A percentile compares a stretch with the other conserved stretches of the same genome.
phyloP scores from a whole-genome alignment of 2,329 filamentous ascomycete genomes.

The Lecanoromycetidae sp. region DNA sequence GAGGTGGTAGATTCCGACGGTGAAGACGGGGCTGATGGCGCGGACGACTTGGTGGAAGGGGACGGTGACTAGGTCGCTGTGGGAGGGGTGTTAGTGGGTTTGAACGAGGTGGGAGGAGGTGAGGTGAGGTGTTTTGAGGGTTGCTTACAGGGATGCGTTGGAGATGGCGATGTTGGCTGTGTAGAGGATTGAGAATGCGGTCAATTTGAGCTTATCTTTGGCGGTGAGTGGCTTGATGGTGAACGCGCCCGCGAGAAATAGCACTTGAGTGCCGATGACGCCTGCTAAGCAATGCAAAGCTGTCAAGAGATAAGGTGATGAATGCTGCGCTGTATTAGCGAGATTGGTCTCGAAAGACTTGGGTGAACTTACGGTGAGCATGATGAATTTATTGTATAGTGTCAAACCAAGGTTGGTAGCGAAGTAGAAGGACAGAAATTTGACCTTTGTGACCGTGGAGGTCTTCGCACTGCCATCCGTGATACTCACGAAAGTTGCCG shows the following conservation, averaged over 20 bases:
- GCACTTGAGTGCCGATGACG: conserved; percentile 8
- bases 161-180: conserved; percentile 17
- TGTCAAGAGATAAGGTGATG: conserved; percentile 16
- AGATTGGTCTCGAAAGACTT: too few relatives aligned
- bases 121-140: too few relatives aligned
- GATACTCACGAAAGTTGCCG: not conserved
- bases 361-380: conserved; percentile 5
- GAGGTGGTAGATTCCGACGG: conserved; percentile 27
- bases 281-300: conserved; percentile 11
- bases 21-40: conserved; percentile 27
- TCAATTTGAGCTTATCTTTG: conserved; percentile 8
- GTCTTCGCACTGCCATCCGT: conserved; percentile 6
- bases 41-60: conserved; percentile 30
- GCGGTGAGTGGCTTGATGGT: conserved; percentile 9
- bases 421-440: conserved; percentile 14
- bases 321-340: not conserved
- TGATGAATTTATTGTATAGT: conserved; percentile 15
- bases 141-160: conserved; percentile 16
- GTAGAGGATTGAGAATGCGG: conserved; percentile 17
- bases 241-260: conserved; percentile 10
- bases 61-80: conserved; percentile 27
- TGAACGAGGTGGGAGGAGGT: too few relatives aligned
- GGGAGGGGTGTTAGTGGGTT: not conserved
- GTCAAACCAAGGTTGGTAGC: conserved; percentile 16
- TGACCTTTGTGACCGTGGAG: conserved; percentile 1